Base-by-base conservation (phyloP, 192 early-diverging fungal genomes). In the Phlyctochytrium bullatum region DNA sequence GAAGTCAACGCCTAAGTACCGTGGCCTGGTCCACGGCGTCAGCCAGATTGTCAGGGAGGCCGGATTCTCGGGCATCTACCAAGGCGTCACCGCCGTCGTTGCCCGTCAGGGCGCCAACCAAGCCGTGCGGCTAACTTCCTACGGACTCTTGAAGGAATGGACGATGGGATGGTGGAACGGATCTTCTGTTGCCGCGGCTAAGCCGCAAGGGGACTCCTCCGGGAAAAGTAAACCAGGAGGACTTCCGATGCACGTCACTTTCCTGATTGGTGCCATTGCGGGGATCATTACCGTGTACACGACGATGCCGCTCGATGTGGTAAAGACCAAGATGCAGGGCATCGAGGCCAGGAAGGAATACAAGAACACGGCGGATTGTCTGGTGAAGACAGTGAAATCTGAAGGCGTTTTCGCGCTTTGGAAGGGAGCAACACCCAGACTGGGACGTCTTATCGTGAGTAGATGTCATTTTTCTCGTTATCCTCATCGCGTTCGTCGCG, bases 271-370 rank as follows among this genome's bases (percentile, higher is more conserved):
- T 28, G 89, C 90, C 58, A 75, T 88, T 59, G 94, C 94, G 0
- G 97, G 94, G 14, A 90, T 88, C 58, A 84, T 98, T 25, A 99
- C 94, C 0, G 95, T 97, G 0, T 99, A 96, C 69, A 79, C 90
- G 0, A 99, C 97, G 1, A 97, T 97, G 95, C 95, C 95, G 12
- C 72, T 98, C 23, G 96, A 98, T 77, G 93, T 95, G n/a, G 83
- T 96, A 63, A 98, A 98, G 77, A 99, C 97, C 12, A 88, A 90
- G 62, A 93, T 97, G 93, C 97, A 99, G 74, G 86, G 85, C n/a
- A 74, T 90, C 10, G 79, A 90, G 34, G 93, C 90, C 1, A 69
- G 75, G 12, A 65, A 68, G 10, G 76, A 90, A 36, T 95, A 97
- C 65, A 76, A 74, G 30, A 86, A 84, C 62, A 84, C 89, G 24